Conservation (phyloP, 306 rosid genomes). For the Prunus mongolica region DNA sequence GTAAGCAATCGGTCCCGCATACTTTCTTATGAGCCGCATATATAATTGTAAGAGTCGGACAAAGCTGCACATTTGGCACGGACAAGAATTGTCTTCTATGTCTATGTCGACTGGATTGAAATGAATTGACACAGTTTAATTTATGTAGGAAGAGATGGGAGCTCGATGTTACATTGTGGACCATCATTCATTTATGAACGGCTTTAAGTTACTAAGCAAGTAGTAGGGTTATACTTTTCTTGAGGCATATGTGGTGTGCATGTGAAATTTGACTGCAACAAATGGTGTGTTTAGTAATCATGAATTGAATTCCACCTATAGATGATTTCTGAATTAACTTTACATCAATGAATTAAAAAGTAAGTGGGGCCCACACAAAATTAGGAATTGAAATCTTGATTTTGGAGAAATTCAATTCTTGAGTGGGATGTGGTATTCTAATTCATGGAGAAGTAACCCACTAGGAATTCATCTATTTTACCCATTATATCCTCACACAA, state of each 20-base stretch:
- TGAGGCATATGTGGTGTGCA: neutral
- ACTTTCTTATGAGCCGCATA: too few species aligned
- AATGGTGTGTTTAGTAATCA: too few species aligned
- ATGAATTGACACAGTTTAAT: neutral
- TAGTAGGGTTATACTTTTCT: neutral
- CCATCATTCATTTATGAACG: neutral
- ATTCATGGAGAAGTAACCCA: too few species aligned
- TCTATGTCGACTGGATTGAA: neutral
- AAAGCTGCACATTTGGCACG: neutral
- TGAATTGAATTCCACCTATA: too few species aligned
- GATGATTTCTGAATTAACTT: accelerated
- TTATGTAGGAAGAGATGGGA: neutral
- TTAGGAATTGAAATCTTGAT: too few species aligned
- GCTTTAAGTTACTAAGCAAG: neutral
- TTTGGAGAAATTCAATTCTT: too few species aligned
- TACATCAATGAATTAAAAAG: too few species aligned
- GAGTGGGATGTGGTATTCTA: accelerated
- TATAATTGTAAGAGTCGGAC: neutral
- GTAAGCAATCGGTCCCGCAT: neutral
- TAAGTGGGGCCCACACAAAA: too few species aligned
- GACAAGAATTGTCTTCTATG: neutral
- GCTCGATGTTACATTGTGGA: neutral
- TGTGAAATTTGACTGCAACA: too few species aligned
- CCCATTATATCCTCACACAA: too few species aligned
- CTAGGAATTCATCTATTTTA: too few species aligned